These are phyloP conservation scores for Rutstroemia sp. DNA, from an alignment of 2,329 filamentous ascomycete species.

Conservation along the genomic window DNA sequence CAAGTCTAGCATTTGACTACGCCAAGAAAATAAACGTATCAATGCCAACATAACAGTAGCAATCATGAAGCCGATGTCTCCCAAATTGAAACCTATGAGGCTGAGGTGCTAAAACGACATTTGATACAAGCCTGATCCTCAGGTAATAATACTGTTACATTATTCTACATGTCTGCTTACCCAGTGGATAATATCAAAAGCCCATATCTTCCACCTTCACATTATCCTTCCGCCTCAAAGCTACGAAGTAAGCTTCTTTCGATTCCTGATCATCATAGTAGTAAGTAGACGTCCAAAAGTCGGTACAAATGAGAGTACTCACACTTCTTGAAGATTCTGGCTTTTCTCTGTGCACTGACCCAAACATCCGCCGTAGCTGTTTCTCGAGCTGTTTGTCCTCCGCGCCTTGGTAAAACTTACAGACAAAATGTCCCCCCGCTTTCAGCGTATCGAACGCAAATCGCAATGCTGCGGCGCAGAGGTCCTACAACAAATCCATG, in stretches of 20 bases:
- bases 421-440: conserved; percentile 81
- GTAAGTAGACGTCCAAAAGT: background rate
- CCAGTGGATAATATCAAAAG: background rate
- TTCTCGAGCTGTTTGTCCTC: conserved; percentile 78
- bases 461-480: conserved; percentile 75
- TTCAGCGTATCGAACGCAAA: conserved; percentile 83
- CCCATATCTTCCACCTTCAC: conserved; percentile 1
- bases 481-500: conserved; percentile 53
- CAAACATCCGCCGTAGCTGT: conserved; percentile 68
- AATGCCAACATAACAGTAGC: conserved; percentile 9
- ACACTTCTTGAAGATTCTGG: conserved; percentile 85
- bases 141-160: background rate
- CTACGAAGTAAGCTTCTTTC: conserved; percentile 82
- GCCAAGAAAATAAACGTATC: conserved; percentile 7
- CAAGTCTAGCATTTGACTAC: conserved; percentile 5
- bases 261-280: conserved; percentile 53
- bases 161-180: background rate
- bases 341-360: conserved; percentile 77
- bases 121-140: too few species aligned
- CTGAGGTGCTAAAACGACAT: too few species aligned
- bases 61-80: conserved; percentile 1
- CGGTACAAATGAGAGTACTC: conserved; percentile 30
- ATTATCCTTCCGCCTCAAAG: conserved; percentile 58
- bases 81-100: background rate
- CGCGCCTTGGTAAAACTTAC: conserved; percentile 91